Evolutionary conservation across 306 rosid species (phyloP).

Genomic region (Dryas octopetala): DNA sequence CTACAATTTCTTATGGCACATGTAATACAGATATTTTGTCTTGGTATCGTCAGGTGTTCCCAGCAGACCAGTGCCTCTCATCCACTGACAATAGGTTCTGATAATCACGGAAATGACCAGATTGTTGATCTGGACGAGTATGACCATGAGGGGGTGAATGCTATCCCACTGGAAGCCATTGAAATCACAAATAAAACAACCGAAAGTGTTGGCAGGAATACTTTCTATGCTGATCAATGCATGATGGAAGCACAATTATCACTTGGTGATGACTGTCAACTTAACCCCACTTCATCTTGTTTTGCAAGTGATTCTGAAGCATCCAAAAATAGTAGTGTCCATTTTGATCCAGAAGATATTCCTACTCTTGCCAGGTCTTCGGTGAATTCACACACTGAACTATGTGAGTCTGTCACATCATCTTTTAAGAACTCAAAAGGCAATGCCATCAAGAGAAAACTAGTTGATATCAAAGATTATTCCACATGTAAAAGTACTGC

Average conservation of each 20-base stretch:
- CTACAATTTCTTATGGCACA: not conserved
- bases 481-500: constrained; percentile 37
- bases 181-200: constrained; percentile 28
- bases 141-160: constrained; percentile 23
- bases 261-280: constrained; percentile 51
- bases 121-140: constrained; percentile 27
- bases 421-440: constrained; percentile 32
- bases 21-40: constrained; percentile 13
- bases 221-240: constrained; percentile 39
- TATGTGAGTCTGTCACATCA: constrained; percentile 35
- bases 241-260: constrained; percentile 55
- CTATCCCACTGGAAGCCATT: constrained; percentile 31
- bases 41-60: constrained; percentile 30
- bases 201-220: constrained; percentile 26
- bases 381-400: constrained; percentile 27
- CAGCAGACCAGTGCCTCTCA: constrained; percentile 14
- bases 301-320: constrained; percentile 55
- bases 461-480: constrained; percentile 36
- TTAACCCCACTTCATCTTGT: constrained; percentile 58
- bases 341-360: constrained; percentile 36
- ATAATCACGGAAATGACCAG: constrained; percentile 30
- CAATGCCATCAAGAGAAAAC: constrained; percentile 24
- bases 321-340: constrained; percentile 38
- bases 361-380: constrained; percentile 36
- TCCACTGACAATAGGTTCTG: constrained; percentile 25